Conservation (phyloP, 495 filamentous ascomycete genomes). For the Glutinoglossum americanum region DNA sequence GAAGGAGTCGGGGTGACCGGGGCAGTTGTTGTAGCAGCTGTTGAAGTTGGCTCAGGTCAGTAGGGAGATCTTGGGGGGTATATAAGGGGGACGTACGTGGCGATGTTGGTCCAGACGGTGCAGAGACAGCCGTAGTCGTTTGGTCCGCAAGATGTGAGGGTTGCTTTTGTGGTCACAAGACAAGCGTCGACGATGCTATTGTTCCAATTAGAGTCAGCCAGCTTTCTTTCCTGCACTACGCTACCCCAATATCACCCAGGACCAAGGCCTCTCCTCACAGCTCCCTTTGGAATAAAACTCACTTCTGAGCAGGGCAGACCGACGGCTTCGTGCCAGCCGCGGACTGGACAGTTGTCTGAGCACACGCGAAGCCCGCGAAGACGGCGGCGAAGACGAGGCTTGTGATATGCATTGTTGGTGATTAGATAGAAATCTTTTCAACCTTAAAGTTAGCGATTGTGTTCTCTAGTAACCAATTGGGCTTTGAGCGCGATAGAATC, state of each 20-base stretch:
- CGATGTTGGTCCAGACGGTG: neutral
- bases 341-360: neutral
- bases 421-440: neutral
- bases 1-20: neutral
- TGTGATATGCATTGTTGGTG: neutral
- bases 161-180: neutral
- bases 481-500: neutral
- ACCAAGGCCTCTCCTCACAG: too few relatives aligned
- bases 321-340: neutral
- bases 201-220: neutral
- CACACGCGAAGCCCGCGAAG: neutral
- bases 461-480: neutral
- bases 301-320: neutral
- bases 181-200: neutral
- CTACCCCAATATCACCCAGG: neutral
- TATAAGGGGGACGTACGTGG: neutral
- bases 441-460: neutral
- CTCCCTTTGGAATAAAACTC: neutral
- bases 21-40: neutral
- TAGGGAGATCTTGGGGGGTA: neutral
- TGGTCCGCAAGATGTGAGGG: neutral
- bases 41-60: neutral
- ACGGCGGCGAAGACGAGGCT: neutral
- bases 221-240: neutral
- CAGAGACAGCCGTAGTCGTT: neutral